A percentile compares a stretch with the other conserved stretches of the same genome.
These are phyloP conservation scores for Aspergillus novofumigatus DNA, from an alignment of 2,329 filamentous ascomycete genomes.

Conservation along the genomic window DNA sequence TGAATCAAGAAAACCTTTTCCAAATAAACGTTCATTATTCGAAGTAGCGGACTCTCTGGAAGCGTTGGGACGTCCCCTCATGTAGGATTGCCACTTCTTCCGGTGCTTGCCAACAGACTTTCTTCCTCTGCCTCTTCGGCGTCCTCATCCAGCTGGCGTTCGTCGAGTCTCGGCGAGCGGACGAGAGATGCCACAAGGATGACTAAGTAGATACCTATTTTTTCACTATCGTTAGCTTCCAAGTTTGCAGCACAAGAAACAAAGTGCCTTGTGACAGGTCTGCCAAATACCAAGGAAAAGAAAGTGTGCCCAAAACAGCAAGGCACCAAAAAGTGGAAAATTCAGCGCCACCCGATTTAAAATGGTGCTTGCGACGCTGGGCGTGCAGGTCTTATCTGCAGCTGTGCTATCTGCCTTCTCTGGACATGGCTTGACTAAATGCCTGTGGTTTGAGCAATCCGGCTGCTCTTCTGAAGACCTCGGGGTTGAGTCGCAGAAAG, in stretches of 20 bases:
- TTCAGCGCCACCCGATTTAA: slow-evolving; percentile 88
- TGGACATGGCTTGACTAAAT: slow-evolving; percentile 75
- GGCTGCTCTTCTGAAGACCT: slow-evolving; percentile 61
- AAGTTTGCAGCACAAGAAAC: background rate
- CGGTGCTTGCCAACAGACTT: slow-evolving; percentile 77
- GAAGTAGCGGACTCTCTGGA: slow-evolving; percentile 7
- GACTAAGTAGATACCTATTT: slow-evolving; percentile 64
- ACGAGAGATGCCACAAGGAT: slow-evolving; percentile 77
- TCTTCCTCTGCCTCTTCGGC: slow-evolving; percentile 92
- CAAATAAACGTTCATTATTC: background rate
- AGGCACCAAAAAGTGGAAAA: slow-evolving; percentile 87
- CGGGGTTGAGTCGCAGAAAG: slow-evolving; percentile 75
- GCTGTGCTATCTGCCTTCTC: slow-evolving; percentile 67
- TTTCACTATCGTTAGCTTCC: background rate
- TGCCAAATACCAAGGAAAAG: slow-evolving; percentile 64
- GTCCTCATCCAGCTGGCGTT: slow-evolving; percentile 78
- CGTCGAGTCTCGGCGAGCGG: slow-evolving; percentile 71
- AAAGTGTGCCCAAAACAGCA: slow-evolving; percentile 97
- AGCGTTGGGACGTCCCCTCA: slow-evolving; percentile 70
- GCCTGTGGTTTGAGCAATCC: slow-evolving; percentile 64
- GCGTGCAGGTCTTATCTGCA: slow-evolving; percentile 81
- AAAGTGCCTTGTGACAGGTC: background rate
- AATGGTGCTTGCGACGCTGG: slow-evolving; percentile 86
- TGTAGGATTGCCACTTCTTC: slow-evolving; percentile 74
- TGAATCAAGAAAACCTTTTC: background rate